Base-by-base conservation (phyloP, 768 basidiomycete species). In the Brasilioporus rufonigricans region DNA sequence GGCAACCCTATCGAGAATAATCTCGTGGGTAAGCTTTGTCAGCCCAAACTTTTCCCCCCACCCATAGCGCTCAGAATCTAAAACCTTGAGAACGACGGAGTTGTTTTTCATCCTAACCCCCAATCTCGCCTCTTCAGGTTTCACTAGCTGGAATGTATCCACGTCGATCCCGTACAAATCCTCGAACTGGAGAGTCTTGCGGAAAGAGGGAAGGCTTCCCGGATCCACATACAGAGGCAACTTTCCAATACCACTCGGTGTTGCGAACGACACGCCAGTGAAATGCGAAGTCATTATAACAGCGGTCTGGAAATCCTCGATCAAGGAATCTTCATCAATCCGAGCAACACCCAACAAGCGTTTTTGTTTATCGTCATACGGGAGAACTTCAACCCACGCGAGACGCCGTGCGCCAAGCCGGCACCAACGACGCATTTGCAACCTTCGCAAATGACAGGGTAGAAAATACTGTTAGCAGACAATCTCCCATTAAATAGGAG, bases 351-450 rank as follows among this genome's bases (percentile, higher is more conserved):
- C 32, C 26, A 44, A 26, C 13, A 24, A 35, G 29, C 21, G 32
- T 12, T 40, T 53, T 21, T 44, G 16, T 1, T 57, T 44, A 8
- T 44, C 31, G 23, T 23, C 27, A 47, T 64, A 70, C 14, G 71
- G 32, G 57, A 61, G 29, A 71, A 56, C 14, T 60, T 49, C 4
- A 53, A 56, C 2, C 57, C 62, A 5, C n/a, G 33, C 0, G 55
- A 47, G 41, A 71, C 47, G 2, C 70, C 71, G 27, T 73, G 66
- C 4, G 61, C 64, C 11, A 58, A 36, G 14, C 70, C 70, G 2
- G 66, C 67, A 5, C 41, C 48, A 12, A 71, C 39, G 27, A 71
- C 39, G 47, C 53, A 63, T 49, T 52, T 44, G 45, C 49, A 41
- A 1, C 29, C 26, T 3, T 29, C 7, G 24, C 16, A 4, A 3